Conservation (phyloP, 768 basidiomycete genomes). For the Termitomyces sp. region DNA sequence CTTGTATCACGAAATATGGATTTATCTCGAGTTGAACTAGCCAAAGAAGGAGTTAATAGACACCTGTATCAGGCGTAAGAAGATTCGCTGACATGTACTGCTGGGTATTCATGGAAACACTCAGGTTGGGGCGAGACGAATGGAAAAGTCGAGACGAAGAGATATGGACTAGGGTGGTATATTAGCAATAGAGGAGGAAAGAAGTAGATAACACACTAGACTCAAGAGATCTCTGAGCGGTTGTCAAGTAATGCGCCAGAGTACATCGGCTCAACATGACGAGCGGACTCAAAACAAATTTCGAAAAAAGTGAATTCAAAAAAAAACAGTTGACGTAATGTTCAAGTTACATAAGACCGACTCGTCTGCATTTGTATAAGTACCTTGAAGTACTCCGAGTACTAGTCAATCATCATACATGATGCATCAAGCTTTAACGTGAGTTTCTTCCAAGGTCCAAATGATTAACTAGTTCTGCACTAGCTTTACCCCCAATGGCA, state of each 20-base stretch:
- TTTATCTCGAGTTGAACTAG: slow-evolving; percentile 9
- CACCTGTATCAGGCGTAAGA: neutral
- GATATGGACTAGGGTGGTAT: neutral
- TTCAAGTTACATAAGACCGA: neutral
- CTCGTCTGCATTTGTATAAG: too few relatives aligned
- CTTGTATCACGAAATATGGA: slow-evolving; percentile 32
- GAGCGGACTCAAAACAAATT: neutral
- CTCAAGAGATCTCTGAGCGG: slow-evolving; percentile 1
- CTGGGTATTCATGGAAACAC: neutral
- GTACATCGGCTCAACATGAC: slow-evolving; percentile 16
- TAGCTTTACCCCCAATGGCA: slow-evolving; percentile 37
- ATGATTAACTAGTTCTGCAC: slow-evolving; percentile 24
- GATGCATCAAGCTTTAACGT: too few relatives aligned
- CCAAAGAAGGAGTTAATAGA: neutral
- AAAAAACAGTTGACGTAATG: slow-evolving; percentile 3
- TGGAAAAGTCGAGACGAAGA: slow-evolving; percentile 1
- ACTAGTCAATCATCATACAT: too few relatives aligned
- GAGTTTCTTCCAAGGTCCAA: neutral
- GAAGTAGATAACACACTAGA: slow-evolving; percentile 4
- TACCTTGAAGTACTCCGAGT: too few relatives aligned
- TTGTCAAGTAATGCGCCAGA: slow-evolving; percentile 8
- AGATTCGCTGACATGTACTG: neutral
- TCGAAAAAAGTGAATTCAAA: neutral
- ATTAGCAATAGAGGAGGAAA: neutral
- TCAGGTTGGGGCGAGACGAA: neutral